Base-by-base conservation (phyloP, 1,139 yeast genomes). In the Meyerozyma carpophila region DNA sequence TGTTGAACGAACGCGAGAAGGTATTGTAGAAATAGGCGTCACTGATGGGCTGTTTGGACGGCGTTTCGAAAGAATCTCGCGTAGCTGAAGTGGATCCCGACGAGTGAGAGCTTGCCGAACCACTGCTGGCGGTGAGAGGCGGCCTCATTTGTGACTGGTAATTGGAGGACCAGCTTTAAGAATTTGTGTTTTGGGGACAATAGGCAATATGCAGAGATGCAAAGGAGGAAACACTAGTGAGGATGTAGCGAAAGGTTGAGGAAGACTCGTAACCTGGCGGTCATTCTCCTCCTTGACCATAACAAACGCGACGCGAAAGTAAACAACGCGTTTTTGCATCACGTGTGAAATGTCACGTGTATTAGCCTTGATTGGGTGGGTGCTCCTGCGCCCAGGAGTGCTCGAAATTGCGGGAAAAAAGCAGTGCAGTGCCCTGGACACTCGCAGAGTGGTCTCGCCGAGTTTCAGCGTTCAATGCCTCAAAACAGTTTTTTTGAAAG, bases 1-100 rank as follows among this genome's bases (percentile, higher is more conserved):
- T 65, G 53, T 71, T 73, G 61, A 73, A 73, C 13, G 76, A 70
- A 26, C 74, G 55, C 36, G 76, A 70, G 47, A 73, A 71, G 2
- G 37, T 34, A 20, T 34, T 11, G 26, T 34, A 34, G 26, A 34
- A 34, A 16, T 34, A 34, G 4, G 37, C 37, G 16, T 34, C 37
- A 25, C 13, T 20, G 14, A 34, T 34, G 26, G 37, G 37, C 26
- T 20, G 37, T 34, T 34, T 34, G 25, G 37, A 34, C 7, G 37
- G 37, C 11, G 37, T 34, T 34, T 34, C 37, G 26, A 34, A 18
- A 3, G 37, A 34, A 11, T 34, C 37, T 16, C 37, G 26, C 11
- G 37, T 34, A 14, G 37, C 37, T 10, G 37, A 34, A 5, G 37
- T 34, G 4, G 37, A 34, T 9, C 37, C 37, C 11, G 37, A 34